Evolutionary conservation across 1,284 basidiomycete species (phyloP).

Genomic region (Blastosporella zonata): DNA sequence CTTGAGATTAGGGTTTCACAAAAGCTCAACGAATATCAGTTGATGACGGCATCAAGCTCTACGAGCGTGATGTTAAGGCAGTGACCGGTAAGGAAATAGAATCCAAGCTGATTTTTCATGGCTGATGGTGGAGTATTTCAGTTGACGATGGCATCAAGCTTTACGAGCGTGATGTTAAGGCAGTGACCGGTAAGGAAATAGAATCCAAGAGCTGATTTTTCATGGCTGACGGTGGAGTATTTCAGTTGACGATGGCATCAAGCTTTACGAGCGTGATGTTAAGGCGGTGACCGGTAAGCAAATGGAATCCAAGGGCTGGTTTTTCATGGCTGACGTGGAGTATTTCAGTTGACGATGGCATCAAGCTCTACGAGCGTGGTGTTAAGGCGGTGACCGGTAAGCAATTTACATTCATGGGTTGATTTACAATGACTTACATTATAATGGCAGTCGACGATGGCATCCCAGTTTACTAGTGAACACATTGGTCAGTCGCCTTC

Average conservation of each 20-base stretch:
- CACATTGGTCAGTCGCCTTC: not conserved
- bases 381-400: not conserved
- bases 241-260: conserved; percentile 2
- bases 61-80: conserved; percentile 1
- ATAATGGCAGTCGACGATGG: not conserved
- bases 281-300: not conserved
- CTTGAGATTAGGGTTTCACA: not conserved
- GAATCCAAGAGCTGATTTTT: not conserved
- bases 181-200: not conserved
- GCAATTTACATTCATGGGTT: not conserved
- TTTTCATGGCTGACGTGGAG: too few relatives aligned
- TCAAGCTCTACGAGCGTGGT: not conserved
- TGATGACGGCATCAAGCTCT: conserved; percentile 2
- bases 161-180: not conserved
- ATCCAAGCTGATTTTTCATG: too few relatives aligned
- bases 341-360: not conserved
- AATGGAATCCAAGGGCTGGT: not conserved
- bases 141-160: conserved; percentile 1
- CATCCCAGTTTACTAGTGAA: not conserved
- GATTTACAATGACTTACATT: too few relatives aligned
- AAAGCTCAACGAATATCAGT: not conserved
- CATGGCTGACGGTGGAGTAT: not conserved
- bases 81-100: conserved; percentile 1
- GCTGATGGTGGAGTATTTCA: too few relatives aligned
- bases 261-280: not conserved